These are phyloP conservation scores for Panaeolus papilionaceus DNA, from an alignment of 768 basidiomycete genomes.

Conservation along the genomic window DNA sequence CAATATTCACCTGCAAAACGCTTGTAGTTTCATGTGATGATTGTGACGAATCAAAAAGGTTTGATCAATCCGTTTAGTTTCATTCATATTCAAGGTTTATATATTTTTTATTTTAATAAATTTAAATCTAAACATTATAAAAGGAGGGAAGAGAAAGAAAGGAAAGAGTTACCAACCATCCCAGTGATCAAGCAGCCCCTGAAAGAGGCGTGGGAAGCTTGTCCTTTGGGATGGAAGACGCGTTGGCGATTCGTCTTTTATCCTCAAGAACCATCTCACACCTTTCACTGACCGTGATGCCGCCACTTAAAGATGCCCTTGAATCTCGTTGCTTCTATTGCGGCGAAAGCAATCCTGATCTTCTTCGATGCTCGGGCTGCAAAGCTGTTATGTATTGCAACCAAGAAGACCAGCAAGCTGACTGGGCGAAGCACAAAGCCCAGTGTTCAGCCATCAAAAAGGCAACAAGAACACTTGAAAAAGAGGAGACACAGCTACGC, in stretches of 20 bases:
- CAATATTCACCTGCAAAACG: too few species aligned
- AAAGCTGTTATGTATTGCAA: conserved; percentile 20
- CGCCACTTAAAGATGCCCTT: too few species aligned
- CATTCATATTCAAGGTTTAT: background rate
- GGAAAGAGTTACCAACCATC: background rate
- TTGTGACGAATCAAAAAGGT: background rate
- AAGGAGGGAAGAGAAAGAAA: too few species aligned
- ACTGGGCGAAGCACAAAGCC: conserved; percentile 21
- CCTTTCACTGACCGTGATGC: too few species aligned
- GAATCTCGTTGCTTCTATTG: too few species aligned
- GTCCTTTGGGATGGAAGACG: too few species aligned
- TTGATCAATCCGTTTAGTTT: background rate
- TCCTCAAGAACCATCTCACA: too few species aligned
- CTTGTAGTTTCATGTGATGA: background rate
- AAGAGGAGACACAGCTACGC: conserved; percentile 14
- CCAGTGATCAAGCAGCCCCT: too few species aligned
- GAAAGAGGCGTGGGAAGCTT: too few species aligned
- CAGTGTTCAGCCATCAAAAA: conserved; percentile 15
- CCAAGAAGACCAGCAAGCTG: conserved; percentile 18
- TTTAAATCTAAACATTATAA: too few species aligned
- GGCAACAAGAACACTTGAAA: conserved; percentile 1
- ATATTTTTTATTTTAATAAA: background rate
- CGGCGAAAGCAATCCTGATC: too few species aligned
- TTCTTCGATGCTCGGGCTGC: conserved; percentile 15
- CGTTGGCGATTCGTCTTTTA: too few species aligned